These are phyloP conservation scores for Orbilia blumenaviensis DNA, from an alignment of 2,329 filamentous ascomycete genomes.

Conservation along the genomic window DNA sequence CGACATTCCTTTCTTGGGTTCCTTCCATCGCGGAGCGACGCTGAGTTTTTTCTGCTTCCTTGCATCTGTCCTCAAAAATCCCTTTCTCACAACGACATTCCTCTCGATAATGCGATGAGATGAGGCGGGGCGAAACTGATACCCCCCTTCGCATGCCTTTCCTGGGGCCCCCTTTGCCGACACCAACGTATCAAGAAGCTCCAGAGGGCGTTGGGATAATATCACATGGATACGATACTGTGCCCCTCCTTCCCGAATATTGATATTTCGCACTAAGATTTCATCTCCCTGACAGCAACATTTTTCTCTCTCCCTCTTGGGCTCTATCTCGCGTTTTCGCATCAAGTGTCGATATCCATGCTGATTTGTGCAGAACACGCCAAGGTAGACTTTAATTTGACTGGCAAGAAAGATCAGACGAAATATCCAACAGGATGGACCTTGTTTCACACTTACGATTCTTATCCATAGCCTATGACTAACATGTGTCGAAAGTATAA, in stretches of 20 bases:
- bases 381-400: conserved; percentile 27
- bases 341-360: not conserved
- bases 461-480: conserved; percentile 30
- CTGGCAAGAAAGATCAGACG: conserved; percentile 47
- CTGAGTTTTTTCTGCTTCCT: conserved; percentile 36
- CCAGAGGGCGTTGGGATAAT: not conserved
- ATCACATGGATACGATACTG: conserved; percentile 23
- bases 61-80: conserved; percentile 14
- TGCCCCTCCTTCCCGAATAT: conserved; percentile 11
- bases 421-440: conserved; percentile 44
- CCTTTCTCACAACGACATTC: conserved; percentile 14
- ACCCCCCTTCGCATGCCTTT: conserved; percentile 43
- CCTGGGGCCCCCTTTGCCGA: conserved; percentile 28
- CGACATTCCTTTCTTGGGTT: conserved; percentile 52
- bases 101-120: conserved; percentile 45
- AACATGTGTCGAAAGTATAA: conserved; percentile 3
- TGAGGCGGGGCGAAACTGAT: conserved; percentile 28
- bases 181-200: conserved; percentile 4
- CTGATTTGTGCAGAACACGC: conserved; percentile 2
- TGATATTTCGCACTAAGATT: not conserved
- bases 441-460: conserved; percentile 41
- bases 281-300: not conserved
- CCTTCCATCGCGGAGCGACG: conserved; percentile 47
- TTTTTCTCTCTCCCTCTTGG: not conserved
- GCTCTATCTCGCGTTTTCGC: not conserved